Evolutionary conservation across 2,329 filamentous ascomycete genomes (phyloP), one percentile per base, ranked within the genome.

Genomic region (Fusarium xylarioides): DNA sequence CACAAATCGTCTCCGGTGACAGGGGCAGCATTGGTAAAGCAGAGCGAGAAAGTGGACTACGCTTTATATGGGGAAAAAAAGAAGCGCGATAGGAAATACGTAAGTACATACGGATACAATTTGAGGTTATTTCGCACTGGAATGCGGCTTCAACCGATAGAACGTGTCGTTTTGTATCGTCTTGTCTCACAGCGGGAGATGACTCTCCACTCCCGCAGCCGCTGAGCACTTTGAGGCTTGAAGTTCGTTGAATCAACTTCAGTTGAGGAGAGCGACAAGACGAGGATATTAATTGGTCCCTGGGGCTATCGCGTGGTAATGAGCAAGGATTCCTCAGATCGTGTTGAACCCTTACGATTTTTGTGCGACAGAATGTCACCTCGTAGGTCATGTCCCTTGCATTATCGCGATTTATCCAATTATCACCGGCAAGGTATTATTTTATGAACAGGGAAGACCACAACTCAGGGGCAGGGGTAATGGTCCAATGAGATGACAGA

Each of bases 111-210:
- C 26, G 52, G 26, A 28, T 28, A 28, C 26, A 28, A 58, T 56
- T 35, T 38, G 37, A 62, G 30, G 35, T 66, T 66, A 55, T 55
- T 58, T 57, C 52, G 38, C 44, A 32, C 59, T 53, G 63, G 63
- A 66, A 66, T 65, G 49, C 60, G 63, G 63, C 59, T 65, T 42
- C 53, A 35, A 23, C 32, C 47, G 57, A 38, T 15, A 58, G 14
- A 28, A 18, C 54, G 47, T 42, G 40, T 37, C 26, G 30, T 32
- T 34, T 28, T 23, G 64, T 57, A 34, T 59, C 56, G 53, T 73
- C 50, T 73, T 42, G 60, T 73, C 56, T 66, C 56, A 55, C 59
- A 55, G 46, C 69, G 60, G 65, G 53, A 73, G 35, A 21, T 11
- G 32, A 52, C 37, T 44, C 32, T 32, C 46, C 34, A 34, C 43